Base-by-base conservation (phyloP, 1,284 basidiomycete genomes). In the Mycosarcoma maydis region DNA sequence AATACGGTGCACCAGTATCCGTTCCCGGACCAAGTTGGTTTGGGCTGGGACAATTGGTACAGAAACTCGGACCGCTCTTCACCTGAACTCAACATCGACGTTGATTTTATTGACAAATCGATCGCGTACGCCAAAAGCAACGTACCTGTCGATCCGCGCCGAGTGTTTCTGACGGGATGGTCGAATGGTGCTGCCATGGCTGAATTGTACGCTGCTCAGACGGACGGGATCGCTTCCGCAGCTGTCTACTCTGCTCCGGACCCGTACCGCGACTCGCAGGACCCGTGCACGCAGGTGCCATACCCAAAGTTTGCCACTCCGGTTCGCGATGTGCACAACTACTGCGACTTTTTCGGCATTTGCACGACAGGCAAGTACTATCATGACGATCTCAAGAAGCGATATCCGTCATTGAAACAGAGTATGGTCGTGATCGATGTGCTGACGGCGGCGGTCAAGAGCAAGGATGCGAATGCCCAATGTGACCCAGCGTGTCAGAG, bases 41-140 rank as follows among this genome's bases (percentile, higher is more conserved):
- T 56, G 20, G 61, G 61, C 16, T 59, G 61, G 61, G 61, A 65
- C 52, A 58, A 65, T 19, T 65, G 61, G 61, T 59, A 59, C 38
- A 47, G 61, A 41, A 65, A 65, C 47, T 14, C 53, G 9, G 61
- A 65, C 20, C 61, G 61, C n/a, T 43, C 38, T 3, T 65, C 61
- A 16, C 33, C 49, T 9, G 38, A 29, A 14, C 43, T 65, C 37
- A 65, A 65, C 32, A 39, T 46, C 20, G 60, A 64, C 34, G 60
- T 55, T 17, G 53, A 56, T 26, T 64, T 55, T 19, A 43, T 65
- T 26, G 55, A 59, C 44, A 49, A 59, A 43, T 37, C 54, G 3
- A 65, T 58, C 37, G 39, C 54, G 5, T 59, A 52, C 13, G 55
- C 49, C 36, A 59, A 60, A 23, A 36, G 14, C 16, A 22, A 60